These are phyloP conservation scores for Leccinum subgranulosum DNA, from an alignment of 768 basidiomycete genomes.

Conservation along the genomic window DNA sequence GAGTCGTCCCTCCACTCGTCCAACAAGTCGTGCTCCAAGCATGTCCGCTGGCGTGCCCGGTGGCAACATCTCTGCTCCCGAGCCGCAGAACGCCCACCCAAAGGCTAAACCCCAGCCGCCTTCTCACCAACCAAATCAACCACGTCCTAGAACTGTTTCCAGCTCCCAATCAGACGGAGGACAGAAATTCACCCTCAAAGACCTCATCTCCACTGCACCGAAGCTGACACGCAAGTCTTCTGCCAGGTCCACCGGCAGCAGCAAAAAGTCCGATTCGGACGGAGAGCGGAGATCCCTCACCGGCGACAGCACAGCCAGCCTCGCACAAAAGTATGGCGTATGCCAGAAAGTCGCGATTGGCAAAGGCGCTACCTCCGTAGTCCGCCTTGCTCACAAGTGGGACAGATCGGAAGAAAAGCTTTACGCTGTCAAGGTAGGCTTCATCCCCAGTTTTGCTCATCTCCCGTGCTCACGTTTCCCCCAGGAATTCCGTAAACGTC, in stretches of 20 bases:
- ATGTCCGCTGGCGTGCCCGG: slow-evolving; percentile 37
- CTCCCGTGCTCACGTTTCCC: neutral
- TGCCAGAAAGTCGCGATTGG: slow-evolving; percentile 97
- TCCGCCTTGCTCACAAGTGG: slow-evolving; percentile 97
- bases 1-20: slow-evolving; percentile 59
- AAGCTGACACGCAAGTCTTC: slow-evolving; percentile 74
- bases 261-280: slow-evolving; percentile 69
- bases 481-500: slow-evolving; percentile 95
- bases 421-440: slow-evolving; percentile 88
- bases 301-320: slow-evolving; percentile 52
- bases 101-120: slow-evolving; percentile 17
- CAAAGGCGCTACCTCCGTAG: slow-evolving; percentile 97
- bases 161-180: slow-evolving; percentile 55
- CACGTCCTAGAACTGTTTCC: slow-evolving; percentile 37
- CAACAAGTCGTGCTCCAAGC: slow-evolving; percentile 46
- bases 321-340: slow-evolving; percentile 92
- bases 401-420: slow-evolving; percentile 94
- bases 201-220: slow-evolving; percentile 69
- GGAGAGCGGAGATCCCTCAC: slow-evolving; percentile 41
- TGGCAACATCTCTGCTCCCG: slow-evolving; percentile 28
- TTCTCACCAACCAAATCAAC: slow-evolving; percentile 20
- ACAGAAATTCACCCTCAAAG: slow-evolving; percentile 81
- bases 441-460: neutral
- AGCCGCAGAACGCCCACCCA: slow-evolving; percentile 25
- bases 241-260: slow-evolving; percentile 62